These are phyloP conservation scores for Fraxinus platypoda DNA, from an alignment of 305 asterid species.

Conservation along the genomic window DNA sequence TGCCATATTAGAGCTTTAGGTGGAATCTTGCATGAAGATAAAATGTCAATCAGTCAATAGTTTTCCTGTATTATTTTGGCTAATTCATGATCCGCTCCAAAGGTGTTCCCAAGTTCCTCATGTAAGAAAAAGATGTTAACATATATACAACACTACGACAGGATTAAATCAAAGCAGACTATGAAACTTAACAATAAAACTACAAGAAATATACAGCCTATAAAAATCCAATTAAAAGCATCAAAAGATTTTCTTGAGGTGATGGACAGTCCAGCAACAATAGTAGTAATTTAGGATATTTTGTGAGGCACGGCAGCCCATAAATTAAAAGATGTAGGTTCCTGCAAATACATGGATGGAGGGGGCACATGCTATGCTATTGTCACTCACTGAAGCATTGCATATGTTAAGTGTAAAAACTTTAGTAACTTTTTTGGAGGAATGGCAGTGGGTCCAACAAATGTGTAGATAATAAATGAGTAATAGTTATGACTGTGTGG, in stretches of 20 bases:
- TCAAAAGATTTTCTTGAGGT: neutral
- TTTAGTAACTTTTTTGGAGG: neutral
- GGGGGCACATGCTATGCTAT: neutral
- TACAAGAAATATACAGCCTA: neutral
- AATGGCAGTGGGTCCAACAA: neutral
- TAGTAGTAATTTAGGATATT: neutral
- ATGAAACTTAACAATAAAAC: neutral
- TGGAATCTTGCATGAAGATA: constrained; percentile 11
- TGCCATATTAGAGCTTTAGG: constrained; percentile 18
- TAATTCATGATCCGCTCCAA: neutral
- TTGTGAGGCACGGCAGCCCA: neutral
- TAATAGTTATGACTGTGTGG: neutral
- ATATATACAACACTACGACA: neutral
- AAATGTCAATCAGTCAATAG: neutral
- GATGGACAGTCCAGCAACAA: neutral
- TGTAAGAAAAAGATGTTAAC: neutral
- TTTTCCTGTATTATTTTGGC: neutral
- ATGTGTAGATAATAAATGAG: neutral
- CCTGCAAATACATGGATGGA: neutral
- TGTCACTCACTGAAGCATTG: neutral
- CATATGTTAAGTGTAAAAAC: neutral
- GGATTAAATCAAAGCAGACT: constrained; percentile 2
- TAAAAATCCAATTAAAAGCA: neutral
- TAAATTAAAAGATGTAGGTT: neutral
- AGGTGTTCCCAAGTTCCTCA: neutral